Evolutionary conservation across 2,329 filamentous ascomycete genomes (phyloP).

Genomic region (Penicillium sclerotiorum): DNA sequence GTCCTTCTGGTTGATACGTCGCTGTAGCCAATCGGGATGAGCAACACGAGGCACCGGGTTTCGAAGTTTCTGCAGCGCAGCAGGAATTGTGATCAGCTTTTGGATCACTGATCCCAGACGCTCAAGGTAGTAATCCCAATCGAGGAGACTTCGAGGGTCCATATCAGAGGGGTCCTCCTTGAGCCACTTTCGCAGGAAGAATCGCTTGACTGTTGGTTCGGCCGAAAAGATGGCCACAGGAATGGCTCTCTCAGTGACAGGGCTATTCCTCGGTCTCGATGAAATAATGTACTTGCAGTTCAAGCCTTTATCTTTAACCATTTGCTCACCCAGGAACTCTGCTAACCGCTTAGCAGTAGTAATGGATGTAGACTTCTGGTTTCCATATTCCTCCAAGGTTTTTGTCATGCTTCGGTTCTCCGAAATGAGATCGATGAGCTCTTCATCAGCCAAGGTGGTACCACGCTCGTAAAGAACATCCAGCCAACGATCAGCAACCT

Average conservation of each 20-base stretch:
- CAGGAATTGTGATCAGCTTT: slow-evolving; percentile 98
- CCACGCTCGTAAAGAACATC: slow-evolving; percentile 92
- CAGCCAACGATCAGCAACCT: slow-evolving; percentile 93
- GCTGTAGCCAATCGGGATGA: slow-evolving; percentile 95
- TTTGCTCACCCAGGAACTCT: slow-evolving; percentile 95
- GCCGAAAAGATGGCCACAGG: slow-evolving; percentile 97
- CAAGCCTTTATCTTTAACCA: slow-evolving; percentile 98
- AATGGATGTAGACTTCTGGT: slow-evolving; percentile 98
- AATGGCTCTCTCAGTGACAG: slow-evolving; percentile 91
- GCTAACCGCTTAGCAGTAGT: slow-evolving; percentile 93
- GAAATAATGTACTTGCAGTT: slow-evolving; percentile 99
- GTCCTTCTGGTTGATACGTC: slow-evolving; percentile 90
- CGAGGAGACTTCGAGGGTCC: slow-evolving; percentile 84
- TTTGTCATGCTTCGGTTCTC: slow-evolving; percentile 99
- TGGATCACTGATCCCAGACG: slow-evolving; percentile 96
- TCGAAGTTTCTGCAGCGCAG: slow-evolving; percentile 88
- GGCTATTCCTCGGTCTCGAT: slow-evolving; percentile 78
- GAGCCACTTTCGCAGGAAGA: slow-evolving; percentile 92
- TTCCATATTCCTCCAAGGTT: slow-evolving; percentile 92
- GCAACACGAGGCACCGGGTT: slow-evolving; percentile 93
- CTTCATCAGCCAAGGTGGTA: slow-evolving; percentile 87
- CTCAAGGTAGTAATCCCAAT: slow-evolving; percentile 97
- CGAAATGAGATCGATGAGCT: slow-evolving; percentile 98
- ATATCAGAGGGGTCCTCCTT: slow-evolving; percentile 90
- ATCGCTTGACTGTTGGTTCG: slow-evolving; percentile 81